Evolutionary conservation across 768 basidiomycete genomes (phyloP).

Genomic region (Myochromella boudieri): DNA sequence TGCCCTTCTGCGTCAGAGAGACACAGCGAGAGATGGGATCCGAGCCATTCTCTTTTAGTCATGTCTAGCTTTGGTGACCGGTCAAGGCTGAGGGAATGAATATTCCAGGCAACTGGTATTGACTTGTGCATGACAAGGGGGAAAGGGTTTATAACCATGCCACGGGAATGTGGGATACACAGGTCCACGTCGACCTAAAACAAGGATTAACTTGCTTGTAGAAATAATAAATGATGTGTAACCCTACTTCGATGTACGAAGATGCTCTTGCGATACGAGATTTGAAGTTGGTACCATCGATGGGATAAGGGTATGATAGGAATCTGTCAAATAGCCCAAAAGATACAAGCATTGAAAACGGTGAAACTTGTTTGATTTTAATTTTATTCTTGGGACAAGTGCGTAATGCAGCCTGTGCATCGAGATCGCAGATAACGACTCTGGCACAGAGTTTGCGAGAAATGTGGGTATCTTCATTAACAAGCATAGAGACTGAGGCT

Average conservation of each 20-base stretch:
- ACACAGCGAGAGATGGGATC: constrained; percentile 18
- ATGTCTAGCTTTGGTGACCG: constrained; percentile 20
- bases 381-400: constrained; percentile 23
- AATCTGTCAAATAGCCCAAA: constrained; percentile 24
- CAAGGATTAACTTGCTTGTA: background rate
- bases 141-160: constrained; percentile 24
- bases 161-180: constrained; percentile 9
- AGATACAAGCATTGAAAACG: constrained; percentile 29
- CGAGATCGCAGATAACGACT: too few relatives aligned
- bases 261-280: constrained; percentile 56
- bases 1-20: constrained; percentile 21
- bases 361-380: constrained; percentile 25
- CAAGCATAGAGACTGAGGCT: constrained; percentile 7
- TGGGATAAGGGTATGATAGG: constrained; percentile 43
- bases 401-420: constrained; percentile 18
- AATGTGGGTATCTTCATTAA: constrained; percentile 26
- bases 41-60: constrained; percentile 22
- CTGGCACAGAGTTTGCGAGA: too few relatives aligned
- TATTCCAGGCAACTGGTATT: constrained; percentile 23
- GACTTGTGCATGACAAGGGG: constrained; percentile 18
- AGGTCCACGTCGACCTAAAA: constrained; percentile 19
- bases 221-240: background rate
- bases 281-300: constrained; percentile 34
- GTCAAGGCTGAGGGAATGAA: constrained; percentile 34
- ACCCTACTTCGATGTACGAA: constrained; percentile 45